Base-by-base conservation (phyloP, 2,329 filamentous ascomycete species). In the Fusarium sp. region DNA sequence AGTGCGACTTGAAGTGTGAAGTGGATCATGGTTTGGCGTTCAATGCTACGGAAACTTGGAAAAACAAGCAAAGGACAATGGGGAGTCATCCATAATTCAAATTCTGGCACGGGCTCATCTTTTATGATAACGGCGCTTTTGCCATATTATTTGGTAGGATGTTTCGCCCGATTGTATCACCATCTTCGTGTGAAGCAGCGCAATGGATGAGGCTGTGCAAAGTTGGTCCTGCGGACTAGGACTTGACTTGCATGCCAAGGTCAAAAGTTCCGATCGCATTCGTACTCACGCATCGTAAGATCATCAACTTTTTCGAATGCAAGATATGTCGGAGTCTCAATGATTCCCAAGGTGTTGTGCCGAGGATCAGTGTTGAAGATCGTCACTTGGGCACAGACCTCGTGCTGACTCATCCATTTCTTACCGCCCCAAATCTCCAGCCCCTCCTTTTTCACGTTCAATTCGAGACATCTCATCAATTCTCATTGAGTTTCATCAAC, bases 351-450 rank as follows among this genome's bases (percentile, higher is more conserved):
- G 30, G 9, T 37, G 9, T 4, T 37, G 11, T 37, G 6, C 9
- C 0, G 16, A 37, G 2, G 2, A 37, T 37, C 16, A 37, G 16
- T 34, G 8, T 18, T 34, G 14, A 31, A 4, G 30, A 8, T 31
- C 30, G 7, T 14, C 28, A 3, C 28, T 30, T 13, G 28, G 28
- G 28, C 28, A 30, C 30, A 34, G 21, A 23, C 11, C 13, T 8
- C 16, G n/a, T 26, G 58, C 51, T 70, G 26, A 70, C 53, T 65
- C 58, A 72, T 48, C 12, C 26, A 18, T 2, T 25, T 66, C 53
- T 44, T 61, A 65, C 65, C 59, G 58, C 14, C 16, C 12, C 21
- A 18, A 39, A 46, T 42, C 14, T 42, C 23, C 23, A 44, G 34
- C 64, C 64, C 64, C 64, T 67, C 64, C 48, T 25, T 26, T 23